These are phyloP conservation scores for Primulina huaijiensis DNA, from an alignment of 257 asterid species.

Conservation along the genomic window DNA sequence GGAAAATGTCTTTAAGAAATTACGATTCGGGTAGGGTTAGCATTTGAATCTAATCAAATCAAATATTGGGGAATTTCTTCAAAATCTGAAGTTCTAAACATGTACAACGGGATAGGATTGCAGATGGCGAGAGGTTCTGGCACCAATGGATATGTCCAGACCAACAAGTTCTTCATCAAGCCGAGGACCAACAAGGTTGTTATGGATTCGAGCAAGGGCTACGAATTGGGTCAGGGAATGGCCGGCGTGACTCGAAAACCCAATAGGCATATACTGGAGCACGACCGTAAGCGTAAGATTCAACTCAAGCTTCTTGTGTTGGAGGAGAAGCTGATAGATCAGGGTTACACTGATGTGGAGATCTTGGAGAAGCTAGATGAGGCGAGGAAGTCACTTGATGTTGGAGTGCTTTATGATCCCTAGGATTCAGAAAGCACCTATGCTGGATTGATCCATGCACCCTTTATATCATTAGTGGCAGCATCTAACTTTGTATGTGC, in stretches of 20 bases:
- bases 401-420: background rate
- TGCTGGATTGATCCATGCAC: background rate
- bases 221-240: constrained; percentile 62
- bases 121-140: constrained; percentile 94
- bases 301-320: constrained; percentile 70
- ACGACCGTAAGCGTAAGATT: constrained; percentile 91
- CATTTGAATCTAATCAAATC: background rate
- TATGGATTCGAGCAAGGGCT: constrained; percentile 56
- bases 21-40: too few species aligned
- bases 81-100: constrained; percentile 15
- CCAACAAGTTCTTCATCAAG: constrained; percentile 67
- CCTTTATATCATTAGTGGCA: background rate
- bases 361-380: constrained; percentile 65
- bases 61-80: background rate
- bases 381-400: constrained; percentile 55
- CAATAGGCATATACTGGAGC: constrained; percentile 74
- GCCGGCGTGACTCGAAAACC: constrained; percentile 60
- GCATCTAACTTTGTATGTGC: background rate
- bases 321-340: constrained; percentile 72
- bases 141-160: constrained; percentile 79
- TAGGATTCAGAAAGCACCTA: too few species aligned
- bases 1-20: too few species aligned
- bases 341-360: constrained; percentile 73
- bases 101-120: constrained; percentile 93
- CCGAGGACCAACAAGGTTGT: constrained; percentile 51